phyloP scores from a whole-genome alignment of 2,329 filamentous ascomycete species.

The Pestalotiopsis sp. region DNA sequence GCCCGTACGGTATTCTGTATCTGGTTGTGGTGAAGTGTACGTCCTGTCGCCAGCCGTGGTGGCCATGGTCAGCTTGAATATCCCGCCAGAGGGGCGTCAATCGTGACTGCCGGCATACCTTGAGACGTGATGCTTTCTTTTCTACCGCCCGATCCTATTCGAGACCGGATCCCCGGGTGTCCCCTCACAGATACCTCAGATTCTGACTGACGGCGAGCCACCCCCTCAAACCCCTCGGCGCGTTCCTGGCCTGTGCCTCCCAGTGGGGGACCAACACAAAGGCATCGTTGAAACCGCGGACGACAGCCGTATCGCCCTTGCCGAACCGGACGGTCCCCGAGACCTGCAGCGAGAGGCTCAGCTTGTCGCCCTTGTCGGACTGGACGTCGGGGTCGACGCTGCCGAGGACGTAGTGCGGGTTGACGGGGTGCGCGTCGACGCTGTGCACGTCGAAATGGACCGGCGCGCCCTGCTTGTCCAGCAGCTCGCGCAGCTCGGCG shows the following conservation, averaged over 20 bases:
- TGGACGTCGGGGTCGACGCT: slow-evolving; percentile 50
- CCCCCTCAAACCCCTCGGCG: slow-evolving; percentile 53
- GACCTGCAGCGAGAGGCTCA: slow-evolving; percentile 74
- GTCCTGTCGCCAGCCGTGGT: not conserved
- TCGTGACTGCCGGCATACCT: not conserved
- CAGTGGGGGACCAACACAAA: slow-evolving; percentile 81
- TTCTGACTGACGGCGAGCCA: slow-evolving; percentile 76
- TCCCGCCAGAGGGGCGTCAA: not conserved
- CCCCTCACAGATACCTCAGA: slow-evolving; percentile 57
- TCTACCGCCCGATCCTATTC: not conserved
- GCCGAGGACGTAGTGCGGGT: slow-evolving; percentile 63
- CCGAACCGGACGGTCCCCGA: slow-evolving; percentile 74
- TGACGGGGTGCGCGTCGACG: slow-evolving; percentile 78
- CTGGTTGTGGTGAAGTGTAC: not conserved
- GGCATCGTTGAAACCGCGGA: slow-evolving; percentile 76
- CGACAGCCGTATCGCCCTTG: slow-evolving; percentile 62
- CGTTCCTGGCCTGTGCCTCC: slow-evolving; percentile 57
- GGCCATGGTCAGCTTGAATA: not conserved
- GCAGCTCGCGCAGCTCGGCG: slow-evolving; percentile 67
- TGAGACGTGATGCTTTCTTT: not conserved
- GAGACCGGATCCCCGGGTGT: not conserved
- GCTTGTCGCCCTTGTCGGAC: slow-evolving; percentile 53
- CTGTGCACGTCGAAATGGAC: slow-evolving; percentile 70
- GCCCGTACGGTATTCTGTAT: not conserved
- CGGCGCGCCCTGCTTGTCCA: slow-evolving; percentile 56